A percentile compares a stretch with the other conserved stretches of the same genome.
Conservation (phyloP, 257 asterid species). For the Nicotiana noctiflora region DNA sequence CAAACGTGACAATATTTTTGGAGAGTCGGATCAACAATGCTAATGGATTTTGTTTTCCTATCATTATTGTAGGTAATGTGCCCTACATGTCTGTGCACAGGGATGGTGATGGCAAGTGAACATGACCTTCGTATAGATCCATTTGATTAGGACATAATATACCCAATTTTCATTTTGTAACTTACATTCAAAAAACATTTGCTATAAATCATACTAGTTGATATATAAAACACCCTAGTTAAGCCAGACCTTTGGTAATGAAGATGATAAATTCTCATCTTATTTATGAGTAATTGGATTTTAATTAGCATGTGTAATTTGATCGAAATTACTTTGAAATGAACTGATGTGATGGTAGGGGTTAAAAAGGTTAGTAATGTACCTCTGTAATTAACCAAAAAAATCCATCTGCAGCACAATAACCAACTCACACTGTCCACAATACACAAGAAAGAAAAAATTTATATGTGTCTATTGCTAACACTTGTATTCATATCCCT, state of each 20-base stretch:
- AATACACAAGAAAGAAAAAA: too few relatives aligned
- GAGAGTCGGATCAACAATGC: background rate
- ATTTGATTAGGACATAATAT: conserved; percentile 41
- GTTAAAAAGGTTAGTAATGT: too few relatives aligned
- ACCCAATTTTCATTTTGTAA: background rate
- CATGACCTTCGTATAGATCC: conserved; percentile 88
- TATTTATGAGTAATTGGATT: too few relatives aligned
- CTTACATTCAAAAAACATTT: background rate
- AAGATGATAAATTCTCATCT: background rate
- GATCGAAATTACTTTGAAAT: too few relatives aligned
- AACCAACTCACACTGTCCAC: too few relatives aligned
- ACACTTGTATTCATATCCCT: too few relatives aligned
- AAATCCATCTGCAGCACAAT: too few relatives aligned
- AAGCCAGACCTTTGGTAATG: background rate
- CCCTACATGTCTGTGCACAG: conserved; percentile 93
- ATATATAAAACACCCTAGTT: background rate
- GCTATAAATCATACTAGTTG: background rate
- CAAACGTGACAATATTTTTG: accelerated
- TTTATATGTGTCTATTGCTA: too few relatives aligned
- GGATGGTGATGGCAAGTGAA: conserved; percentile 96
- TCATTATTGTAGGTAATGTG: conserved; percentile 63
- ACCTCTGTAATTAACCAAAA: too few relatives aligned
- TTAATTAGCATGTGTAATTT: too few relatives aligned
- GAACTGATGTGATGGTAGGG: too few relatives aligned
- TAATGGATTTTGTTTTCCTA: background rate